A percentile compares a stretch with the other conserved stretches of the same genome.
phyloP scores from a whole-genome alignment of 1,284 basidiomycete species.

The Fomitopsis pinicola region DNA sequence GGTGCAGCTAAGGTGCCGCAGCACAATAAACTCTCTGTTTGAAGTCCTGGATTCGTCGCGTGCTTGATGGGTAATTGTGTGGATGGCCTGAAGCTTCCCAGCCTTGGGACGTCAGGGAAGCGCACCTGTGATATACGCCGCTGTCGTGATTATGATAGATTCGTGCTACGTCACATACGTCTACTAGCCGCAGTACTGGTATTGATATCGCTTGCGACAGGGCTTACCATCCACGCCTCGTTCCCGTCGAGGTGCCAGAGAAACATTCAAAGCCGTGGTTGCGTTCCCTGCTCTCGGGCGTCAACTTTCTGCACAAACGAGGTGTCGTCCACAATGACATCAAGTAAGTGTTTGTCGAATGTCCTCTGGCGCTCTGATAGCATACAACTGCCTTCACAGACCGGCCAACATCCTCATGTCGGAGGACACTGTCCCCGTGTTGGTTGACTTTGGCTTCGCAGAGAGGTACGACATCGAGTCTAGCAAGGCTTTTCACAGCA shows the following conservation, averaged over 20 bases:
- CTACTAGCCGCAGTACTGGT: neutral
- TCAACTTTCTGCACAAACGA: slow-evolving; percentile 83
- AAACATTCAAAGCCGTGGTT: slow-evolving; percentile 80
- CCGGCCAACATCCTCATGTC: slow-evolving; percentile 88
- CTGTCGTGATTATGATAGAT: neutral
- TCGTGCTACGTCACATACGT: slow-evolving; percentile 6
- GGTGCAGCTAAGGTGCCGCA: too few species aligned
- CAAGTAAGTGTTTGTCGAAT: slow-evolving; percentile 53
- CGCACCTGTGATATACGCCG: neutral
- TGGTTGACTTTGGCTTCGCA: slow-evolving; percentile 92
- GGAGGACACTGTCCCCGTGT: slow-evolving; percentile 67
- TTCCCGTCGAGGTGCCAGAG: slow-evolving; percentile 83
- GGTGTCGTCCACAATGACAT: slow-evolving; percentile 95
- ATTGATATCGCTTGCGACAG: slow-evolving; percentile 30
- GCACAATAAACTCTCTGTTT: too few species aligned
- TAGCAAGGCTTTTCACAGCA: slow-evolving; percentile 72
- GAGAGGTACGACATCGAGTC: slow-evolving; percentile 67
- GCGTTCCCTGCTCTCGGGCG: slow-evolving; percentile 76
- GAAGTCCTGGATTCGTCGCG: too few species aligned
- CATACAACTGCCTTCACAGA: slow-evolving; percentile 32
- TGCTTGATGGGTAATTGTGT: too few species aligned
- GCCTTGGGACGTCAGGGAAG: too few species aligned
- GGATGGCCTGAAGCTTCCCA: neutral
- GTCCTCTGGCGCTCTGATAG: neutral
- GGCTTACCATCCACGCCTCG: slow-evolving; percentile 71